These are phyloP conservation scores for Parastagonospora avenae DNA, from an alignment of 2,329 filamentous ascomycete species.

Conservation along the genomic window DNA sequence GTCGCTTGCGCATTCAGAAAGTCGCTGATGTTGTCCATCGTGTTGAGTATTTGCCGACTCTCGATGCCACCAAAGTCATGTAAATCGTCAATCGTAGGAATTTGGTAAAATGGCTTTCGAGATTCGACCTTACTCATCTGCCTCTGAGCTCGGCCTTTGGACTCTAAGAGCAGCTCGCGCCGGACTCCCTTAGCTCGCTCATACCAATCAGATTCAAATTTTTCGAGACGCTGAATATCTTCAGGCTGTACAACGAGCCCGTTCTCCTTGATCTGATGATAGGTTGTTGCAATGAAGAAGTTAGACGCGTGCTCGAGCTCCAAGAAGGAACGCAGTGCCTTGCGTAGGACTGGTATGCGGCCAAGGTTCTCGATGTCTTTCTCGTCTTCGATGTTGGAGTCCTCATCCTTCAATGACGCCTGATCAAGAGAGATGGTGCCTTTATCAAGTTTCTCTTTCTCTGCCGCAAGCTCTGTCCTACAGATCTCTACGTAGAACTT, in stretches of 20 bases:
- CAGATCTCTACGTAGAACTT: constrained; percentile 65
- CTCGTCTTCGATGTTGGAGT: constrained; percentile 45
- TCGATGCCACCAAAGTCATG: constrained; percentile 71
- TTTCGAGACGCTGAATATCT: constrained; percentile 69
- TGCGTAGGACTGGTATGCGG: constrained; percentile 64
- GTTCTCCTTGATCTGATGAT: constrained; percentile 81
- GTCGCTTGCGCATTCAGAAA: constrained; percentile 74
- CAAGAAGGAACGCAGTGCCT: constrained; percentile 72
- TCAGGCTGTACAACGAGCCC: constrained; percentile 67
- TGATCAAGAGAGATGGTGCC: constrained; percentile 12
- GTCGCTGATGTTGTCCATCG: constrained; percentile 67
- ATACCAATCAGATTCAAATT: constrained; percentile 73
- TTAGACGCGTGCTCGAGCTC: constrained; percentile 81
- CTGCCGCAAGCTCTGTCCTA: constrained; percentile 63
- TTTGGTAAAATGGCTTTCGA: constrained; percentile 26
- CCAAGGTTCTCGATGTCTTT: constrained; percentile 46
- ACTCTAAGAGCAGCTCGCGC: constrained; percentile 72
- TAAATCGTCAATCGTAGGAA: constrained; percentile 58
- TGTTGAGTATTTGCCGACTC: constrained; percentile 68
- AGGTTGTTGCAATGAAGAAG: constrained; percentile 84
- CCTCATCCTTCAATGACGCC: constrained; percentile 35
- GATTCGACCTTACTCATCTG: constrained; percentile 63
- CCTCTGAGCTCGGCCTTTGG: constrained; percentile 62
- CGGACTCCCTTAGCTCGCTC: constrained; percentile 78
- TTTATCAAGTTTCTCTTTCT: constrained; percentile 49